Evolutionary conservation across 148 eudicot genomes (phyloP).

Genomic region (Dysphania ambrosioides): DNA sequence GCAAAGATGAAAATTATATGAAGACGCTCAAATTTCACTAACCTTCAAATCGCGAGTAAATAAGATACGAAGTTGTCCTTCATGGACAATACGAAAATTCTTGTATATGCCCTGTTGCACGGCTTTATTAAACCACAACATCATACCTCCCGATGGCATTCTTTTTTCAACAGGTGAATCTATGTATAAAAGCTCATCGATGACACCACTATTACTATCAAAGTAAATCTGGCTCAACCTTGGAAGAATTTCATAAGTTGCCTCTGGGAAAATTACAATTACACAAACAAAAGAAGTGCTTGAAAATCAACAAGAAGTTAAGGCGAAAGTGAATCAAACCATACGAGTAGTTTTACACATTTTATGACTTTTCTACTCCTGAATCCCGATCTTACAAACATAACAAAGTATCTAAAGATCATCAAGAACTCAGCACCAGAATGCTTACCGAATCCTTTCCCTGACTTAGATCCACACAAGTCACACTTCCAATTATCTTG

Average conservation of each 20-base stretch:
- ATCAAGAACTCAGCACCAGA: constrained; percentile 8
- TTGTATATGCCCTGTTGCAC: constrained; percentile 52
- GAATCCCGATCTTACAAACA: no score
- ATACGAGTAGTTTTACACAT: not conserved
- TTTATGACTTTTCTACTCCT: not conserved
- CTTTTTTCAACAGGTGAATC: constrained; percentile 42
- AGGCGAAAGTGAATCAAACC: not conserved
- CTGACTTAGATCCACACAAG: constrained; percentile 36
- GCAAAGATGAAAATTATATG: not conserved
- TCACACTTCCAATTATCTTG: constrained; percentile 39
- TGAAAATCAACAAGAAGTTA: constrained; percentile 1
- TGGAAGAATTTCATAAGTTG: constrained; percentile 42
- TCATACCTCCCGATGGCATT: constrained; percentile 39
- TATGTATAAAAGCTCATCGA: constrained; percentile 51
- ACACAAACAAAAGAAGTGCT: constrained; percentile 5
- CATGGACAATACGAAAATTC: constrained; percentile 51
- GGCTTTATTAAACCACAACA: constrained; percentile 49
- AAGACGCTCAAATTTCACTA: not conserved
- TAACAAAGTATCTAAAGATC: not conserved
- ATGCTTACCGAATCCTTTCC: constrained; percentile 55
- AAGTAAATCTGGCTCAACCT: constrained; percentile 36
- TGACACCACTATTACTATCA: constrained; percentile 47
- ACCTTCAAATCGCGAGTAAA: constrained; percentile 61
- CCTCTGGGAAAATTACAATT: constrained; percentile 35
- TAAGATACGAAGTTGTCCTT: constrained; percentile 60